These are phyloP conservation scores for Yamadazyma taylorii DNA, from an alignment of 1,139 yeast species.

Conservation along the genomic window DNA sequence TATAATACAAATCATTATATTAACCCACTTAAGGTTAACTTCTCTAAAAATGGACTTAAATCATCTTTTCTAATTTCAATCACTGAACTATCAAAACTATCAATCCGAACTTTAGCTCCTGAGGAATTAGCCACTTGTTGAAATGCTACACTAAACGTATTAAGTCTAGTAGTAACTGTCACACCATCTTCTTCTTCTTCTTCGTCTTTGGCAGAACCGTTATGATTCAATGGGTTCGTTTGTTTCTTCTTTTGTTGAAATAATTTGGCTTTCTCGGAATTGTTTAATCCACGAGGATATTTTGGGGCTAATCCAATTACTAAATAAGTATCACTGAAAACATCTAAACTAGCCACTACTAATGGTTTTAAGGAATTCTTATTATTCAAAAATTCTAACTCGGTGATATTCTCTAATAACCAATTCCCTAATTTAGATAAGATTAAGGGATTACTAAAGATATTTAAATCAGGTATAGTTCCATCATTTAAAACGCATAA, in stretches of 20 bases:
- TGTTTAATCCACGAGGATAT: slow-evolving; percentile 62
- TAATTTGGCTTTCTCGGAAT: slow-evolving; percentile 42
- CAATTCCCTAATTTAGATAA: slow-evolving; percentile 83
- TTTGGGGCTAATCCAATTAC: slow-evolving; percentile 91
- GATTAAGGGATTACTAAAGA: slow-evolving; percentile 85
- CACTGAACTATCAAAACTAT: slow-evolving; percentile 91
- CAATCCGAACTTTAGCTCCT: slow-evolving; percentile 87
- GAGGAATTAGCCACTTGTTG: slow-evolving; percentile 80
- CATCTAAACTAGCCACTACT: slow-evolving; percentile 84
- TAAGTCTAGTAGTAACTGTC: slow-evolving; percentile 46
- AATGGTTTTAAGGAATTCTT: slow-evolving; percentile 64
- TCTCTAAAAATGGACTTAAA: slow-evolving; percentile 81
- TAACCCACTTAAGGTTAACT: slow-evolving; percentile 51
- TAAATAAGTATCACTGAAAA: slow-evolving; percentile 70
- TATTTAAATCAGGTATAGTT: slow-evolving; percentile 67
- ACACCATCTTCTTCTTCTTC: too few relatives aligned
- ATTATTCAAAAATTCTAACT: slow-evolving; percentile 53
- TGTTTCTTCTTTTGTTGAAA: slow-evolving; percentile 24
- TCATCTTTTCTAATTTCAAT: slow-evolving; percentile 90
- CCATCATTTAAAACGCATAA: slow-evolving; percentile 87
- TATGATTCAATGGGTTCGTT: slow-evolving; percentile 14
- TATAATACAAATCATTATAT: slow-evolving; percentile 18
- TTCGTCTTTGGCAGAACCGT: too few relatives aligned
- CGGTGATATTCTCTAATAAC: slow-evolving; percentile 89
- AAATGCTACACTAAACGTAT: slow-evolving; percentile 87